These are phyloP conservation scores for Pelargonium australe DNA, from an alignment of 441 rosid genomes.

Conservation along the genomic window DNA sequence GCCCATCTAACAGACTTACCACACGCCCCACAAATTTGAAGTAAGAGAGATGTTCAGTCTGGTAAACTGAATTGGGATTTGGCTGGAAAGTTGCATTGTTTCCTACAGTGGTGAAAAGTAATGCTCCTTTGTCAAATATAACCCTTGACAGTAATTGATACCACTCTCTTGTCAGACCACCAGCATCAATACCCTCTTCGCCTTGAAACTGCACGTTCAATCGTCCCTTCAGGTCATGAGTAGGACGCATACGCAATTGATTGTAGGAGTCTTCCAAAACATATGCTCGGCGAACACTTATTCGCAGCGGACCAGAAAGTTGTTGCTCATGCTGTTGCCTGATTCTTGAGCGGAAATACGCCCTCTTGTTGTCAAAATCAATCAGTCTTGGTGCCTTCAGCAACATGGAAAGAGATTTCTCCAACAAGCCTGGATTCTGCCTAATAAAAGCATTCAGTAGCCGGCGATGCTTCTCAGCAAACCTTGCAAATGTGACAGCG, in stretches of 20 bases:
- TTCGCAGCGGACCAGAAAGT: constrained; percentile 82
- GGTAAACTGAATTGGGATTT: constrained; percentile 92
- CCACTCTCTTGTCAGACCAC: constrained; percentile 98
- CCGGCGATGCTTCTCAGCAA: constrained; percentile 93
- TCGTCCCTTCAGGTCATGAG: constrained; percentile 84
- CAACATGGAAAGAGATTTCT: constrained; percentile 88
- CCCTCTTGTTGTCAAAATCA: constrained; percentile 92
- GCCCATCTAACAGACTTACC: constrained; percentile 35
- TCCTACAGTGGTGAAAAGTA: constrained; percentile 93
- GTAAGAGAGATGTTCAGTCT: constrained; percentile 95
- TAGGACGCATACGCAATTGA: constrained; percentile 92
- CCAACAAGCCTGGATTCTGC: constrained; percentile 82
- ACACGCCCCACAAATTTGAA: constrained; percentile 95
- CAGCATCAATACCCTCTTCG: constrained; percentile 99
- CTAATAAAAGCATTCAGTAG: constrained; percentile 89
- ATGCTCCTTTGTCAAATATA: constrained; percentile 89
- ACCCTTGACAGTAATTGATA: constrained; percentile 95
- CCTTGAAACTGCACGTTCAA: constrained; percentile 95
- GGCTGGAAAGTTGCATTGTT: constrained; percentile 96
- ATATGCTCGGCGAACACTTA: constrained; percentile 87
- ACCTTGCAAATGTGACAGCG: constrained; percentile 72
- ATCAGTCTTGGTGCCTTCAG: constrained; percentile 89
- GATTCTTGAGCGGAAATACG: constrained; percentile 91
- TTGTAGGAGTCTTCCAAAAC: constrained; percentile 96
- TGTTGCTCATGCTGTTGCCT: constrained; percentile 89